phyloP scores from a whole-genome alignment of 1,284 basidiomycete species.

The Fomitopsis pinicola region DNA sequence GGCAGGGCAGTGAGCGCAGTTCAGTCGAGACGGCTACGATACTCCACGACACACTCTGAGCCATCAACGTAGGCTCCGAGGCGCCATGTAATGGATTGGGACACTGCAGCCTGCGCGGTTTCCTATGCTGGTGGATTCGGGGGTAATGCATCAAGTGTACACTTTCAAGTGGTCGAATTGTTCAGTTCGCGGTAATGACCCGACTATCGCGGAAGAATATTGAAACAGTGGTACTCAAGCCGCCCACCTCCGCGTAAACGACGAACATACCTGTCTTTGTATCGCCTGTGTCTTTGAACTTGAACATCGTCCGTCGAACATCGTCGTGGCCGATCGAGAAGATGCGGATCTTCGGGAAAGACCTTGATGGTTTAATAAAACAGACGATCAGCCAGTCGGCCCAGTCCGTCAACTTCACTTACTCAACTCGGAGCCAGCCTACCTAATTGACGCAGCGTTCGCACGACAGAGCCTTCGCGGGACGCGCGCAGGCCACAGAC shows the following conservation, averaged over 20 bases:
- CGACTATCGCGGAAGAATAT: too few species aligned
- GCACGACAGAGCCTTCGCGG: not conserved
- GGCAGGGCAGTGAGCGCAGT: not conserved
- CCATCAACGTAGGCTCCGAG: not conserved
- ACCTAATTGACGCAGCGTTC: not conserved
- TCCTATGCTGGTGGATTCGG: too few species aligned
- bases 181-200: too few species aligned
- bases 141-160: too few species aligned
- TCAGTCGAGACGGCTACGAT: not conserved
- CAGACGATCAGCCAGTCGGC: not conserved
- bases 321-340: not conserved
- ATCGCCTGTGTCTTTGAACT: too few species aligned
- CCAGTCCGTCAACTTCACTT: not conserved
- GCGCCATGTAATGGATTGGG: not conserved
- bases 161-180: too few species aligned
- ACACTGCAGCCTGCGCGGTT: too few species aligned
- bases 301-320: not conserved
- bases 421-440: not conserved
- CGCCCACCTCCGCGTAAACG: too few species aligned
- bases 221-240: too few species aligned
- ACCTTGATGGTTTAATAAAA: not conserved
- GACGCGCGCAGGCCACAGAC: not conserved
- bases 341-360: not conserved
- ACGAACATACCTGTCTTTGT: too few species aligned
- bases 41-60: not conserved